phyloP scores from a whole-genome alignment of 352 stramenopile species.

The Peronospora tabacina region DNA sequence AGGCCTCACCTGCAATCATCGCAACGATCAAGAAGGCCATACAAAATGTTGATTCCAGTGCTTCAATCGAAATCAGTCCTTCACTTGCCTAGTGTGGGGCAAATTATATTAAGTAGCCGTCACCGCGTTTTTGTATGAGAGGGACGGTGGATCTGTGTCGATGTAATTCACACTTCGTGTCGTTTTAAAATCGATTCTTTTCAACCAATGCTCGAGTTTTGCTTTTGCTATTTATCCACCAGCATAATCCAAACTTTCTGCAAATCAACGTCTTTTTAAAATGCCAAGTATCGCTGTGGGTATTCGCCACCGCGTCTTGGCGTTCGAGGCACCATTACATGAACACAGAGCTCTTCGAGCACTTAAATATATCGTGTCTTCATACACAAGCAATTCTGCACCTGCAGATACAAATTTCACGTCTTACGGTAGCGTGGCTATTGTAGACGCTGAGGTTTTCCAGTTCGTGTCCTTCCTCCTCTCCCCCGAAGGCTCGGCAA shows the following conservation, averaged over 20 bases:
- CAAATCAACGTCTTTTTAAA: constrained; percentile 14
- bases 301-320: constrained; percentile 30
- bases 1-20: constrained; percentile 32
- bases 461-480: constrained; percentile 29
- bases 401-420: neutral
- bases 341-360: constrained; percentile 23
- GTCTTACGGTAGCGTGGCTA: constrained; percentile 24
- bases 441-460: constrained; percentile 33
- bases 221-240: neutral
- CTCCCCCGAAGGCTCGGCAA: constrained; percentile 9
- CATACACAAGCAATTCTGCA: neutral
- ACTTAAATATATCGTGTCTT: constrained; percentile 12
- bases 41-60: constrained; percentile 67
- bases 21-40: constrained; percentile 37
- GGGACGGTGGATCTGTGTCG: constrained; percentile 82
- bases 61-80: constrained; percentile 67
- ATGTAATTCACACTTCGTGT: constrained; percentile 76
- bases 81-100: constrained; percentile 58
- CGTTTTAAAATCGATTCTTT: constrained; percentile 19
- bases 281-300: constrained; percentile 27
- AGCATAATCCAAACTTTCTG: constrained; percentile 8
- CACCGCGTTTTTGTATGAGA: constrained; percentile 34
- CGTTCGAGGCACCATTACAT: constrained; percentile 37
- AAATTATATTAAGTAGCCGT: constrained; percentile 81
- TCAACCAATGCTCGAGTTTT: neutral